Percentiles rank a stretch among this genome's conserved stretches.
Evolutionary conservation across 2,329 filamentous ascomycete species (phyloP).

Genomic region (Aspergillus sp.): DNA sequence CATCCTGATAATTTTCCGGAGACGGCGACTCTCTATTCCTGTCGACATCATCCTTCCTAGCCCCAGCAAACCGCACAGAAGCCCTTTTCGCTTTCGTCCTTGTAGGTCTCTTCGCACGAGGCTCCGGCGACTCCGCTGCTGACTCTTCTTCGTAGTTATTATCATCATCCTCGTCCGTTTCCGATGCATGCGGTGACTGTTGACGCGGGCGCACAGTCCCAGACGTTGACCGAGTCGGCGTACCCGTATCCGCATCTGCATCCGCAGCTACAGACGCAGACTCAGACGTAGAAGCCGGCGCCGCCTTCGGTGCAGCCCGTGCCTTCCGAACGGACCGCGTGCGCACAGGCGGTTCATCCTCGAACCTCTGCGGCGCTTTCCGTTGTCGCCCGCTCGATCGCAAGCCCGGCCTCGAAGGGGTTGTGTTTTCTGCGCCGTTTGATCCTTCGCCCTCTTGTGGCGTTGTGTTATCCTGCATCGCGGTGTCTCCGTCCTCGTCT

Average conservation of each 20-base stretch:
- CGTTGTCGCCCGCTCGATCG: conserved; percentile 37
- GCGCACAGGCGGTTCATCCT: conserved; percentile 23
- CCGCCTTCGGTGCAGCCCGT: not conserved
- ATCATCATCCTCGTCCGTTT: conserved; percentile 22
- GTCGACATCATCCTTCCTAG: conserved; percentile 14
- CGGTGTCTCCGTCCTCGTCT: conserved; percentile 33
- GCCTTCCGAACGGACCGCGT: conserved; percentile 18
- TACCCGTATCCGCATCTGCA: not conserved
- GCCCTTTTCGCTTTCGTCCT: conserved; percentile 31
- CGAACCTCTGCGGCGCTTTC: conserved; percentile 34
- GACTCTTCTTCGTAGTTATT: not conserved
- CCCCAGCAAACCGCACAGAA: conserved; percentile 21
- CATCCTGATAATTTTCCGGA: conserved; percentile 33
- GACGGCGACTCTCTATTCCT: conserved; percentile 18
- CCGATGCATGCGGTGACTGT: conserved; percentile 13
- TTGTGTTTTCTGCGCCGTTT: conserved; percentile 13
- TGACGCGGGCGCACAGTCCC: conserved; percentile 24
- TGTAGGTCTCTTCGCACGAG: conserved; percentile 17
- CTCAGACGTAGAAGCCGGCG: conserved; percentile 11
- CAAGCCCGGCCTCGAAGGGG: conserved; percentile 26
- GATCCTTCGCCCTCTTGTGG: conserved; percentile 3
- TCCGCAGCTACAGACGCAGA: not conserved
- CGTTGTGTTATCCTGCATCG: conserved; percentile 24
- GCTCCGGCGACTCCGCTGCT: conserved; percentile 14
- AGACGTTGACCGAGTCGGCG: conserved; percentile 14